Evolutionary conservation across 2,329 filamentous ascomycete species (phyloP), one percentile per base, ranked within the genome.

Genomic region (Colletotrichum ledebouriae): DNA sequence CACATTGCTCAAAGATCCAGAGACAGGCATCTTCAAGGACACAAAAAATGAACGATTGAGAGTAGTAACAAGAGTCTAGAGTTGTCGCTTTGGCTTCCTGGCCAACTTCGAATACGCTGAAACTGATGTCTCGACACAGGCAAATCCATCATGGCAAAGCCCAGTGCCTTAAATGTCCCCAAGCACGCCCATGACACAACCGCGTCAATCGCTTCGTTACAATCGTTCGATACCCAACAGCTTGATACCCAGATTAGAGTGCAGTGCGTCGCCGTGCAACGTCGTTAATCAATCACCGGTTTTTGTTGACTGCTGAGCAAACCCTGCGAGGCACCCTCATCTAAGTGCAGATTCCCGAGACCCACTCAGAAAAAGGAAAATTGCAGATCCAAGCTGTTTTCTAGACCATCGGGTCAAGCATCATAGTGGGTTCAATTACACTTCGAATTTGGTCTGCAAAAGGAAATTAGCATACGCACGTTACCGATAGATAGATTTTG

Each of bases 1-100:
- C 20, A 78, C 60, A 47, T 77, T 75, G 58, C 72, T 77, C 22
- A 78, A 75, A 63, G 76, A 77, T 67, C 76, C 76, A 7, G 76
- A 74, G 53, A 73, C 69, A 65, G 76, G 68, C 76, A 78, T 78
- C 4, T 63, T 74, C 49, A 63, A 65, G 10, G 44, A n/a, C 7
- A 25, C n/a, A 6, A 59, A 44, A 50, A 13, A 42, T 25, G n/a
- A n/a, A 56, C 60, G 17, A 65, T 69, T 60, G 66, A 64, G 60
- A 64, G 64, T 47, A 42, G 49, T 60, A 56, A 39, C 46, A 22
- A 52, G 66, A 69, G 42, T 69, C 61, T 66, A 66, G n/a, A 46
- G 15, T 41, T 20, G 41, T 47, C 37, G 61, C 34, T 65, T 49
- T 29, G 55, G 15, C 17, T 56, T 34, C 56, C 44, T 34, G 29